A percentile compares a stretch with the other conserved stretches of the same genome.
These are phyloP conservation scores for Pistacia vera DNA, from an alignment of 345 rosid genomes.

Conservation along the genomic window DNA sequence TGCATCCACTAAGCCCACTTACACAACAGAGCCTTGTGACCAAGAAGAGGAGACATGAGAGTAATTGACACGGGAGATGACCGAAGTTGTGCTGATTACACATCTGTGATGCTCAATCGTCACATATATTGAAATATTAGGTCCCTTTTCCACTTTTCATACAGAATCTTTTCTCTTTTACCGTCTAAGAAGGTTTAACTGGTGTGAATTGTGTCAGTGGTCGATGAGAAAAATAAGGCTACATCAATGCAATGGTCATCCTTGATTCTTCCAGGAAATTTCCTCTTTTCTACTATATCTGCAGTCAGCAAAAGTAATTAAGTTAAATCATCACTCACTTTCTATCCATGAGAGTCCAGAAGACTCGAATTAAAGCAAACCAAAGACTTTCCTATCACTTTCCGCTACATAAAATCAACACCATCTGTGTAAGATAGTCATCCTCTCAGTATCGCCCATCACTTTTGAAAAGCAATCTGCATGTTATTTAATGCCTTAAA, in stretches of 20 bases:
- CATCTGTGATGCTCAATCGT: too few relatives aligned
- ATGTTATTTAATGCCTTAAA: not conserved
- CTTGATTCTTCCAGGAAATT: not conserved
- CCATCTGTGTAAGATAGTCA: not conserved
- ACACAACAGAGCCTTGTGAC: not conserved
- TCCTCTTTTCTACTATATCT: not conserved
- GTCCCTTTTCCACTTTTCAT: not conserved
- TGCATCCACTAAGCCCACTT: too few relatives aligned
- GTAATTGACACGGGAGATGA: too few relatives aligned
- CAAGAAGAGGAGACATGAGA: not conserved
- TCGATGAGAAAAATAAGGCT: not conserved
- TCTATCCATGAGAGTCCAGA: not conserved
- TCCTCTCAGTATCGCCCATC: not conserved
- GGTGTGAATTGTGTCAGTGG: not conserved
- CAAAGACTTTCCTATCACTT: not conserved
- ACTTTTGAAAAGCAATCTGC: not conserved
- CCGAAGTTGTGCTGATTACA: too few relatives aligned
- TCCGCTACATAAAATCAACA: not conserved
- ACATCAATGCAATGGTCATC: not conserved
- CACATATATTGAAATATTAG: not conserved
- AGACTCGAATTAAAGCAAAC: not conserved
- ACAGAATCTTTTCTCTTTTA: not conserved
- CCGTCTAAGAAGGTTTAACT: not conserved
- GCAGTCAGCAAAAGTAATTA: too few relatives aligned
- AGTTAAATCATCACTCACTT: not conserved